These are phyloP conservation scores for Aaosphaeria pasadenensis DNA, from an alignment of 2,329 filamentous ascomycete genomes.

Conservation along the genomic window DNA sequence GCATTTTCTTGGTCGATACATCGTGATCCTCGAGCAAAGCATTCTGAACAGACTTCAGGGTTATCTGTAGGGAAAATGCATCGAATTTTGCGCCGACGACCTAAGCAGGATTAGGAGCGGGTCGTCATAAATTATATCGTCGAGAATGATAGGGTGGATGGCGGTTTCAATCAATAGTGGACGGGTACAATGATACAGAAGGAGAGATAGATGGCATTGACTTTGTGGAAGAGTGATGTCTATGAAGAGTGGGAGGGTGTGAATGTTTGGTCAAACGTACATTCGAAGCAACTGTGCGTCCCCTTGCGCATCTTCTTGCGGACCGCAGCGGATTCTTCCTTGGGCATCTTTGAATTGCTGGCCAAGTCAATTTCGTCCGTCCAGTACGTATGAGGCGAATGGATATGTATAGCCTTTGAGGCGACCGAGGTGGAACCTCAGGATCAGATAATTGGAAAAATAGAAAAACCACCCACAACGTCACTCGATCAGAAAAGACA, in stretches of 20 bases:
- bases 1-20: slow-evolving; percentile 48
- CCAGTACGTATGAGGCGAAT: too few species aligned
- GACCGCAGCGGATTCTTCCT: slow-evolving; percentile 28
- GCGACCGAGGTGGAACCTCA: background rate
- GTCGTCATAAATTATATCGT: too few species aligned
- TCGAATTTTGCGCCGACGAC: slow-evolving; percentile 49
- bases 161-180: too few species aligned
- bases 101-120: slow-evolving; percentile 28
- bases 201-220: too few species aligned
- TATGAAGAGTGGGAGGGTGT: slow-evolving; percentile 1
- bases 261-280: slow-evolving; percentile 27
- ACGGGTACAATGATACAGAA: too few species aligned
- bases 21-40: slow-evolving; percentile 42
- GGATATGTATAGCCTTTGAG: too few species aligned
- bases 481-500: too few species aligned
- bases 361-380: too few species aligned
- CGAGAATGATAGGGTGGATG: too few species aligned
- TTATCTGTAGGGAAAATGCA: slow-evolving; percentile 45
- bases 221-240: background rate
- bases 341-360: slow-evolving; percentile 25
- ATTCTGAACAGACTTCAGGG: slow-evolving; percentile 43
- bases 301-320: slow-evolving; percentile 45
- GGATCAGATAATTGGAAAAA: background rate
- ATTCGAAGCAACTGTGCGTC: slow-evolving; percentile 45
- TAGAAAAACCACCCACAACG: too few species aligned